These are phyloP conservation scores for Chenopodium berlandieri DNA, from an alignment of 148 eudicot genomes.

Conservation along the genomic window DNA sequence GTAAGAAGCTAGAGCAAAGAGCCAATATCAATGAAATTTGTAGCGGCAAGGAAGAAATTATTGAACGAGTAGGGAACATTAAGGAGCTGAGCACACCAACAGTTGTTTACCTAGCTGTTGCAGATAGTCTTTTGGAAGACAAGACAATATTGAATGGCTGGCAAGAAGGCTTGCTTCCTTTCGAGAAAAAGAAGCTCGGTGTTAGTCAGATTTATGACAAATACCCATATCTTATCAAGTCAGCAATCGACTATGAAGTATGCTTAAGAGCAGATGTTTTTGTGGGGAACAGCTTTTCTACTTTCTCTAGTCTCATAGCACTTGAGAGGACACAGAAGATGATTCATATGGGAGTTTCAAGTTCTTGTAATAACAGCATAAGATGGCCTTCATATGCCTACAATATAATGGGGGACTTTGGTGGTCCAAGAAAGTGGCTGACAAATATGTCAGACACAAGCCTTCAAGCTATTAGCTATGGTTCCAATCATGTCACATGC, in stretches of 20 bases:
- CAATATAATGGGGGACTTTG: constrained; percentile 55
- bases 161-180: constrained; percentile 67
- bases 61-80: constrained; percentile 71
- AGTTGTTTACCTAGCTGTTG: constrained; percentile 81
- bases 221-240: constrained; percentile 76
- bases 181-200: constrained; percentile 81
- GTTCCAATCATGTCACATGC: constrained; percentile 70
- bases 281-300: constrained; percentile 91
- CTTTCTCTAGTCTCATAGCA: constrained; percentile 85
- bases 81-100: constrained; percentile 46
- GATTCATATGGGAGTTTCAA: constrained; percentile 39
- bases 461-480: constrained; percentile 80
- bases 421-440: constrained; percentile 73
- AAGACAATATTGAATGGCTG: constrained; percentile 61
- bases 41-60: constrained; percentile 84
- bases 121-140: constrained; percentile 83
- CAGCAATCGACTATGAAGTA: constrained; percentile 95
- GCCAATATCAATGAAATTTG: constrained; percentile 64
- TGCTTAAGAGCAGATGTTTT: constrained; percentile 83
- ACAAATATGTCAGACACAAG: constrained; percentile 75
- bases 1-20: constrained; percentile 76
- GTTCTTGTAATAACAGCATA: constrained; percentile 41
- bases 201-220: constrained; percentile 59
- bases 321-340: constrained; percentile 81
- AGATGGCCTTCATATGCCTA: constrained; percentile 95